Conservation (phyloP, 371 early-diverging fungal genomes). For the Umbelopsis sp. region DNA sequence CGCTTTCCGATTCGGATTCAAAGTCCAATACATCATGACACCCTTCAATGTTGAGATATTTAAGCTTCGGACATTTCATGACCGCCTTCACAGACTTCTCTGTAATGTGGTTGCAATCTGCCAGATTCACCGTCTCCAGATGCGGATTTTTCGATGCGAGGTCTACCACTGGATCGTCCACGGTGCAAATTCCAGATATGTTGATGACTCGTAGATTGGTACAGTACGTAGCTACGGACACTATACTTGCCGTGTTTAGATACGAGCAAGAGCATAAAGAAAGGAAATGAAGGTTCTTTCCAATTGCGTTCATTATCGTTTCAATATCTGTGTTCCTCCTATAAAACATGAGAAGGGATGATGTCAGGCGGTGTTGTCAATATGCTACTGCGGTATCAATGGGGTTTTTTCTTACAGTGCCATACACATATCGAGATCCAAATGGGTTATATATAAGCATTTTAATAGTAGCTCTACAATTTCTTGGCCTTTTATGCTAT, state of each 20-base stretch:
- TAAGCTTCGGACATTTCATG: constrained; percentile 3
- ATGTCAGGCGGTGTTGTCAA: constrained; percentile 1
- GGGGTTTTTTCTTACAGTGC: constrained; percentile 4
- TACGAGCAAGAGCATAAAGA: neutral
- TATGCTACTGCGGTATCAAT: neutral
- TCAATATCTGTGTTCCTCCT: neutral
- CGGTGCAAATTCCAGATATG: constrained; percentile 17
- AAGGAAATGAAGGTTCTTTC: neutral
- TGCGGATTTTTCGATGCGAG: constrained; percentile 16
- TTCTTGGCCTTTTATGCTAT: neutral
- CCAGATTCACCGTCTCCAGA: constrained; percentile 20
- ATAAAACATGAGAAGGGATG: constrained; percentile 8
- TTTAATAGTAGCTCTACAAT: constrained; percentile 13
- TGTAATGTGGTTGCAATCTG: constrained; percentile 22
- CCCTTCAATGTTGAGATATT: constrained; percentile 21
- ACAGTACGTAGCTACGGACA: constrained; percentile 6
- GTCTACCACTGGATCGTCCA: constrained; percentile 18
- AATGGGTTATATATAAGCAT: neutral
- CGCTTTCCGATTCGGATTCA: constrained; percentile 5
- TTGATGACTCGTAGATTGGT: constrained; percentile 18
- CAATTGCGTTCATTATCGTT: constrained; percentile 17
- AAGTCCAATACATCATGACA: constrained; percentile 25
- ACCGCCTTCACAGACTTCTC: constrained; percentile 21
- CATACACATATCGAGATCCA: constrained; percentile 21
- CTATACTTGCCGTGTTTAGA: neutral